These are phyloP conservation scores for Daldinia loculata DNA, from an alignment of 495 filamentous ascomycete species.

Conservation along the genomic window DNA sequence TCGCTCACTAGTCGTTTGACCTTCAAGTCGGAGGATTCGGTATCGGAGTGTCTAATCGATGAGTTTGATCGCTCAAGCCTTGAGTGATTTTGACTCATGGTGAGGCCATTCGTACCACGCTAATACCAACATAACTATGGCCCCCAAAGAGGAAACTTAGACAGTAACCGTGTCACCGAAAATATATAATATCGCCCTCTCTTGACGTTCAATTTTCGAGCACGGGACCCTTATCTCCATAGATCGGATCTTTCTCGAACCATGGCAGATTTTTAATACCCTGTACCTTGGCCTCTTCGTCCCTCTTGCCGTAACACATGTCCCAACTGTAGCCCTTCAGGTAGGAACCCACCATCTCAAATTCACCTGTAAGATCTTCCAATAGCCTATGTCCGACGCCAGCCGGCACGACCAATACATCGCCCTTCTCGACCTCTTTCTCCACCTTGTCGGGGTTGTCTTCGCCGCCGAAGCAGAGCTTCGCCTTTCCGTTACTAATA, in stretches of 20 bases:
- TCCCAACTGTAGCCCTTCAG: constrained; percentile 66
- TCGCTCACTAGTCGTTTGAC: neutral
- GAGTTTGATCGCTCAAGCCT: neutral
- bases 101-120: neutral
- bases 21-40: neutral
- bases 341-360: constrained; percentile 75
- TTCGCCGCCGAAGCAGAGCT: constrained; percentile 73
- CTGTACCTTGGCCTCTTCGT: constrained; percentile 60
- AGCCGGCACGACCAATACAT: constrained; percentile 72
- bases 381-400: constrained; percentile 71
- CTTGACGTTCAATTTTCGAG: constrained; percentile 45
- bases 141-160: neutral
- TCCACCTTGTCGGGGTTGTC: constrained; percentile 66
- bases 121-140: neutral
- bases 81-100: neutral
- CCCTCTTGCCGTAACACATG: constrained; percentile 72
- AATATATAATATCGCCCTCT: neutral
- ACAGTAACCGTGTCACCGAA: neutral
- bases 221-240: constrained; percentile 64
- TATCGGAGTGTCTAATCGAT: neutral
- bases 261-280: constrained; percentile 59
- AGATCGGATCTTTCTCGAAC: constrained; percentile 69
- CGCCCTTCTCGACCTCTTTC: constrained; percentile 62
- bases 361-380: constrained; percentile 60
- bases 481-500: constrained; percentile 64